These are phyloP conservation scores for Tylopilus sp. DNA, from an alignment of 768 basidiomycete species.

Conservation along the genomic window DNA sequence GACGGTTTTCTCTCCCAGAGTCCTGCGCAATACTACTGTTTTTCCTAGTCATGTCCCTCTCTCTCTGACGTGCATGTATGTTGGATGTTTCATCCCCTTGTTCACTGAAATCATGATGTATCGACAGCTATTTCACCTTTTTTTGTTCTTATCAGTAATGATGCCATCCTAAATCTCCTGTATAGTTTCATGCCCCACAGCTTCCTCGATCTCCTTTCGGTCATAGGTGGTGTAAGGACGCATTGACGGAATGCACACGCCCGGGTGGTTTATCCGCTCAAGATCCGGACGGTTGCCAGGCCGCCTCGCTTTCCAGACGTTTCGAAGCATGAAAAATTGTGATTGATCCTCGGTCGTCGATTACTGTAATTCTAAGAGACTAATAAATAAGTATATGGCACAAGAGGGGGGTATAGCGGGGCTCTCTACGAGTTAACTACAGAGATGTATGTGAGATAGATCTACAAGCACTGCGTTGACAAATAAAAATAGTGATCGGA, in stretches of 20 bases:
- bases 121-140: slow-evolving; percentile 18
- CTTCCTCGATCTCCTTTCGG: not conserved
- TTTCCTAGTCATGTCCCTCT: slow-evolving; percentile 9
- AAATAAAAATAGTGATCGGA: slow-evolving; percentile 12
- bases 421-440: slow-evolving; percentile 5
- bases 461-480: slow-evolving; percentile 20
- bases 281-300: not conserved
- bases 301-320: not conserved
- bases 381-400: slow-evolving; percentile 7
- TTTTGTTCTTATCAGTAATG: slow-evolving; percentile 18
- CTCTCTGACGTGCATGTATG: slow-evolving; percentile 4
- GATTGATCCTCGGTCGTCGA: not conserved
- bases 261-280: not conserved
- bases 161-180: not conserved
- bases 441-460: slow-evolving; percentile 7
- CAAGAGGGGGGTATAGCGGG: slow-evolving; percentile 2
- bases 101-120: slow-evolving; percentile 27
- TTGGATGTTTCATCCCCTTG: slow-evolving; percentile 2
- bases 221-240: not conserved
- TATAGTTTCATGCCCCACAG: not conserved
- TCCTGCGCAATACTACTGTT: slow-evolving; percentile 9
- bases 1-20: slow-evolving; percentile 1
- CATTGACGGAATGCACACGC: not conserved
- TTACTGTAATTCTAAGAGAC: slow-evolving; percentile 2
- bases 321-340: not conserved